Evolutionary conservation across 2,329 filamentous ascomycete species (phyloP).

Genomic region (Diatrype stigma): DNA sequence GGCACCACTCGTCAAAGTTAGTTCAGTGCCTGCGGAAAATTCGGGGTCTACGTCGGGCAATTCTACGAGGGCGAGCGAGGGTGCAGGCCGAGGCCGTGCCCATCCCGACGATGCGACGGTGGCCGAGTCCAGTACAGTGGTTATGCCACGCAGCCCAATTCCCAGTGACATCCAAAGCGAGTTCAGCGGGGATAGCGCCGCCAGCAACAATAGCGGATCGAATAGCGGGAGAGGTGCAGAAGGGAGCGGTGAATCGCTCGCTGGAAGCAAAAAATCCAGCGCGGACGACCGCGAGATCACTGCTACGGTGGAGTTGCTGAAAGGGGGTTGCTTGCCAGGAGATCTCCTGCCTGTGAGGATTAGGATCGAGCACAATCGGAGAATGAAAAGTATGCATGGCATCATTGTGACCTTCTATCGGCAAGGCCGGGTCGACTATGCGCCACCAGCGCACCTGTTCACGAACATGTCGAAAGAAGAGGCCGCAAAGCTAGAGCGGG

Average conservation of each 20-base stretch:
- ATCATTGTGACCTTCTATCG: conserved; percentile 91
- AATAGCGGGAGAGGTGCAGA: conserved; percentile 45
- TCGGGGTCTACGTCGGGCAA: conserved; percentile 33
- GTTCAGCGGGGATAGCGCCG: conserved; percentile 64
- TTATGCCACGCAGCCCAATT: conserved; percentile 37
- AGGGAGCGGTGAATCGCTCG: conserved; percentile 44
- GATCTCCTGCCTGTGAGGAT: conserved; percentile 79
- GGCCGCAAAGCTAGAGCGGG: conserved; percentile 67
- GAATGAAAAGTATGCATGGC: conserved; percentile 84
- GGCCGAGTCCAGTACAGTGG: conserved; percentile 26
- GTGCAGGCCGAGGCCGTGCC: conserved; percentile 36
- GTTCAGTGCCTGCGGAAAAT: conserved; percentile 37
- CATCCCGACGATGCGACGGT: conserved; percentile 34
- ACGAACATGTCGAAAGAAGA: conserved; percentile 54
- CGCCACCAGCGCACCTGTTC: conserved; percentile 50
- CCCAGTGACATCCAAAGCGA: conserved; percentile 61
- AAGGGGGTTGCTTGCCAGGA: conserved; percentile 79
- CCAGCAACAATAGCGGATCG: conserved; percentile 62
- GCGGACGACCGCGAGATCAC: conserved; percentile 76
- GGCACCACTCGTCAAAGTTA: conserved; percentile 26
- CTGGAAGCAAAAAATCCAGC: conserved; percentile 45
- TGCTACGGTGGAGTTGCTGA: conserved; percentile 76
- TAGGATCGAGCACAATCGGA: conserved; percentile 80
- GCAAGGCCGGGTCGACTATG: conserved; percentile 83
- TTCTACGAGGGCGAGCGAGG: conserved; percentile 32